Evolutionary conservation across 768 basidiomycete species (phyloP).

Genomic region (Tylopilus plumbeoviolaceoides): DNA sequence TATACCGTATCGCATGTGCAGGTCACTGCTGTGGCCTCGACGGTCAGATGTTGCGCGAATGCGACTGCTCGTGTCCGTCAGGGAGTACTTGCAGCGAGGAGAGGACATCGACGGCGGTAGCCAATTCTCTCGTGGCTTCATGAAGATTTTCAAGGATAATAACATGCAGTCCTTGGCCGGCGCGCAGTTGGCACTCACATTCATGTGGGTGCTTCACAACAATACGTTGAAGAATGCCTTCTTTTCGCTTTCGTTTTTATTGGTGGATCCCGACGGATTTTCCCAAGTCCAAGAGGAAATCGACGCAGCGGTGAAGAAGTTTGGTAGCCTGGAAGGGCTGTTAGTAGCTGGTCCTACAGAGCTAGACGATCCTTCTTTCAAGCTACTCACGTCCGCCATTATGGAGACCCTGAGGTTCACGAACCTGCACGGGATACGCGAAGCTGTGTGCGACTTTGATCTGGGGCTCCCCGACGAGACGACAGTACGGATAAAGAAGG

Average conservation of each 20-base stretch:
- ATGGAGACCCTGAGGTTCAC: slow-evolving; percentile 24
- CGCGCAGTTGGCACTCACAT: slow-evolving; percentile 15
- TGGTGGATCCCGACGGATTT: slow-evolving; percentile 41
- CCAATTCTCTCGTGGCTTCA: slow-evolving; percentile 10
- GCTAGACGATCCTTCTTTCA: slow-evolving; percentile 14
- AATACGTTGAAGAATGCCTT: slow-evolving; percentile 17
- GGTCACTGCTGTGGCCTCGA: slow-evolving; percentile 9
- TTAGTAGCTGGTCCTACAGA: slow-evolving; percentile 6
- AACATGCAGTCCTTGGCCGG: slow-evolving; percentile 10
- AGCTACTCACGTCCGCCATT: slow-evolving; percentile 17
- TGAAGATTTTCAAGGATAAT: slow-evolving; percentile 14
- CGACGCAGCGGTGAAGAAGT: slow-evolving; percentile 27
- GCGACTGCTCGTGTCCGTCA: slow-evolving; percentile 4
- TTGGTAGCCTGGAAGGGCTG: slow-evolving; percentile 8
- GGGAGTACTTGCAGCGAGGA: slow-evolving; percentile 10
- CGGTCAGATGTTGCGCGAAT: slow-evolving; percentile 11
- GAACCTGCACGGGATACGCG: slow-evolving; percentile 8
- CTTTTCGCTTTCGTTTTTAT: slow-evolving; percentile 28
- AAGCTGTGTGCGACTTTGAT: slow-evolving; percentile 15
- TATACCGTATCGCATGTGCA: slow-evolving; percentile 13
- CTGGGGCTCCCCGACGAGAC: slow-evolving; percentile 2
- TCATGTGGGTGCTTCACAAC: slow-evolving; percentile 17
- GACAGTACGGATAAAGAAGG: slow-evolving; percentile 12
- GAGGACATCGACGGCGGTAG: not conserved
- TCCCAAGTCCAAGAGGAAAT: slow-evolving; percentile 44